phyloP scores from a whole-genome alignment of 2,329 filamentous ascomycete species.

The Aspergillus sp. region DNA sequence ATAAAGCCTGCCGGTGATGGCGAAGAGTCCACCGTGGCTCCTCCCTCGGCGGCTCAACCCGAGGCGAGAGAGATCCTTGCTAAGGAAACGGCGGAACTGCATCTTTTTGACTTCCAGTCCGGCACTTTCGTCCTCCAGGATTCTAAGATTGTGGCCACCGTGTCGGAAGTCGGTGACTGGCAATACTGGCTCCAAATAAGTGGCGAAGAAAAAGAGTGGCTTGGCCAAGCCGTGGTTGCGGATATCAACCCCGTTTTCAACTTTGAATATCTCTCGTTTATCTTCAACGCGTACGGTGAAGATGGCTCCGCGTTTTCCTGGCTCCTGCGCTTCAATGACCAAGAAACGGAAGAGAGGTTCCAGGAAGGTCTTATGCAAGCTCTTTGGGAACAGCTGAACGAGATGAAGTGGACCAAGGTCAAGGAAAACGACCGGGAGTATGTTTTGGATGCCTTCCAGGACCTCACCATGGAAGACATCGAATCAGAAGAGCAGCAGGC shows the following conservation, averaged over 20 bases:
- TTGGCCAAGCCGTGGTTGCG: slow-evolving; percentile 79
- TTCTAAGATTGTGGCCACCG: slow-evolving; percentile 69
- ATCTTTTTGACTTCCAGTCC: slow-evolving; percentile 87
- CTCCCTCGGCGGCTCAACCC: slow-evolving; percentile 62
- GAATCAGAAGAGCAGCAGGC: slow-evolving; percentile 56
- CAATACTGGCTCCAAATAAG: slow-evolving; percentile 92
- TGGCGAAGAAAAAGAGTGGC: slow-evolving; percentile 74
- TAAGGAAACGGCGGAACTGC: slow-evolving; percentile 77
- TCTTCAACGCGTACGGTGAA: slow-evolving; percentile 93
- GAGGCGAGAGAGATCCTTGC: slow-evolving; percentile 70
- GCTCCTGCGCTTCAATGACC: slow-evolving; percentile 88
- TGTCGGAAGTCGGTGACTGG: slow-evolving; percentile 87
- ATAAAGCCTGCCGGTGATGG: slow-evolving; percentile 37
- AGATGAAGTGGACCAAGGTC: slow-evolving; percentile 89
- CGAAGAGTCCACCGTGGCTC: slow-evolving; percentile 57
- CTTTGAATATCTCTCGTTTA: slow-evolving; percentile 97
- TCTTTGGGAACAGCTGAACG: slow-evolving; percentile 93
- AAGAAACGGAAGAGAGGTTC: slow-evolving; percentile 76
- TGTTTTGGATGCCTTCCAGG: slow-evolving; percentile 91
- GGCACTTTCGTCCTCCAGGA: slow-evolving; percentile 85
- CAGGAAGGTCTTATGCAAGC: slow-evolving; percentile 94
- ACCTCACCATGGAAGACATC: slow-evolving; percentile 84
- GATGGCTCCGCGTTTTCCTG: slow-evolving; percentile 93
- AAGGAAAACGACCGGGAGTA: slow-evolving; percentile 94
- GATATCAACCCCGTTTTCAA: slow-evolving; percentile 99